phyloP scores from a whole-genome alignment of 306 rosid species.

The Echinosophora koreensis region DNA sequence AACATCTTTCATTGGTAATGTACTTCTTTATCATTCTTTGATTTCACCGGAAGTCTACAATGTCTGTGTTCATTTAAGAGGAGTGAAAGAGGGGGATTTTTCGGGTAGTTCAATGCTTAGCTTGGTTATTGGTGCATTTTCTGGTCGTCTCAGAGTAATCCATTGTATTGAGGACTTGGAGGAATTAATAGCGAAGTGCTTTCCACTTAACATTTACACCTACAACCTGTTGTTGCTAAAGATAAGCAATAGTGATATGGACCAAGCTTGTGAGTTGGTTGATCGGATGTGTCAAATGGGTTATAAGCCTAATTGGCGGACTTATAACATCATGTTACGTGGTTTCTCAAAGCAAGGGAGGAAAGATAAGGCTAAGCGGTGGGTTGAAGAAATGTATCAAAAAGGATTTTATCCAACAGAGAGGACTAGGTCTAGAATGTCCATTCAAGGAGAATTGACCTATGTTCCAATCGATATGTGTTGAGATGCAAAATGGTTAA shows the following conservation, averaged over 20 bases:
- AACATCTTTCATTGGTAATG: conserved; percentile 78
- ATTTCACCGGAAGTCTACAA: conserved; percentile 59
- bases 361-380: conserved; percentile 59
- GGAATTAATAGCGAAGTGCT: conserved; percentile 67
- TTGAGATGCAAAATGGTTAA: conserved; percentile 41
- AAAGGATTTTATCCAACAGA: conserved; percentile 60
- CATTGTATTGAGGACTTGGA: conserved; percentile 59
- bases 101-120: conserved; percentile 58
- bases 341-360: conserved; percentile 69
- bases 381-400: conserved; percentile 59
- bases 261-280: conserved; percentile 63
- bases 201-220: conserved; percentile 69
- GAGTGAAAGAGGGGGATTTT: conserved; percentile 45
- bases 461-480: conserved; percentile 7
- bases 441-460: conserved; percentile 33
- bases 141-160: conserved; percentile 56
- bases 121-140: conserved; percentile 69
- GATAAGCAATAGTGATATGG: conserved; percentile 52
- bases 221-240: conserved; percentile 75
- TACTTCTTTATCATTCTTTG: conserved; percentile 67
- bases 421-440: not conserved
- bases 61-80: conserved; percentile 58
- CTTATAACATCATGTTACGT: conserved; percentile 64
- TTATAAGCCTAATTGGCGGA: conserved; percentile 68
- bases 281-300: conserved; percentile 66